phyloP scores from a whole-genome alignment of 768 basidiomycete species.

The Mycena olivaceomarginata region DNA sequence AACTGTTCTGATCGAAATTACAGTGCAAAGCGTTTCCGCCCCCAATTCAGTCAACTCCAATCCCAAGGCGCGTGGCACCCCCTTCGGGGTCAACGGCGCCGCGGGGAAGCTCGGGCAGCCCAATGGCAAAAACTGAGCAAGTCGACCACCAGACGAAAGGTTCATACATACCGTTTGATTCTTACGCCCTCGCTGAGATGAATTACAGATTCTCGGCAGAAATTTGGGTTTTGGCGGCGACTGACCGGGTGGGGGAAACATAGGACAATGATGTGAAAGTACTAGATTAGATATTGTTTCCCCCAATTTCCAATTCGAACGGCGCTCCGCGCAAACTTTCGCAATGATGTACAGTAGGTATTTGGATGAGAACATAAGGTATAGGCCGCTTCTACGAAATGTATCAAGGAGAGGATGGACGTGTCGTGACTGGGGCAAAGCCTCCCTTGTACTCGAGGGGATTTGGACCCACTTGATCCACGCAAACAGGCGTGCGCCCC shows the following conservation, averaged over 20 bases:
- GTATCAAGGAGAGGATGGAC: background rate
- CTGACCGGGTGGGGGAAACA: background rate
- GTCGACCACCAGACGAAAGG: background rate
- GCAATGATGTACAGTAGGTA: no score
- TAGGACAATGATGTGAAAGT: background rate
- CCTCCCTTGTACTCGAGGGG: conserved; percentile 7
- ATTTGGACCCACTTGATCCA: background rate
- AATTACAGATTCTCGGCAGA: background rate
- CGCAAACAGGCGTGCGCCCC: conserved; percentile 8
- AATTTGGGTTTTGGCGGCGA: conserved; percentile 13
- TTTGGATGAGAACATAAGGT: no score
- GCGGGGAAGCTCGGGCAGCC: conserved; percentile 1
- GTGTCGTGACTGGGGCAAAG: conserved; percentile 11
- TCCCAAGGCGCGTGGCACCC: background rate
- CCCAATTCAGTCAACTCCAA: background rate
- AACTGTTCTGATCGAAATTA: background rate
- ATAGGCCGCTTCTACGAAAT: background rate
- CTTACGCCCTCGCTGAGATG: background rate
- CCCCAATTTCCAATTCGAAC: no score
- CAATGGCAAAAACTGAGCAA: conserved; percentile 16
- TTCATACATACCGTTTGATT: background rate
- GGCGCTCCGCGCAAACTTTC: no score
- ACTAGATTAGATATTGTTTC: background rate
- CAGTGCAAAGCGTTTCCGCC: background rate
- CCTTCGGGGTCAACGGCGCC: conserved; percentile 5